These are phyloP conservation scores for Helotiales sp. DNA, from an alignment of 2,329 filamentous ascomycete genomes.

Conservation along the genomic window DNA sequence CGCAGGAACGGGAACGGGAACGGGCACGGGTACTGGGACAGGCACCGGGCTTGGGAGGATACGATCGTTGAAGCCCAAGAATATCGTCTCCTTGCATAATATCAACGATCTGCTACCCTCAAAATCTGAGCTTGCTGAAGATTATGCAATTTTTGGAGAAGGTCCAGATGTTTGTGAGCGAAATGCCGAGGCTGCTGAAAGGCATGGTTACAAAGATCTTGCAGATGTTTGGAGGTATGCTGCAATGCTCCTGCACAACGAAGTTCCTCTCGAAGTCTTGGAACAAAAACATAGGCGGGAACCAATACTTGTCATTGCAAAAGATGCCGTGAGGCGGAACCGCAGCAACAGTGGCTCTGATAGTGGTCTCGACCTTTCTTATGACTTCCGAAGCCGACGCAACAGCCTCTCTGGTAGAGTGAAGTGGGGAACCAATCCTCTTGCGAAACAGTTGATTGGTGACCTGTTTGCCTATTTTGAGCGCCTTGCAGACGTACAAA, in stretches of 20 bases:
- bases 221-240: slow-evolving; percentile 85
- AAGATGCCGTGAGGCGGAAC: slow-evolving; percentile 55
- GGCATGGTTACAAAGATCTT: slow-evolving; percentile 71
- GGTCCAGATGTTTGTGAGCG: slow-evolving; percentile 81
- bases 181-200: slow-evolving; percentile 79
- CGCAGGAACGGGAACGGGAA: slow-evolving; percentile 50
- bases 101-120: slow-evolving; percentile 75
- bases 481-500: slow-evolving; percentile 66
- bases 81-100: slow-evolving; percentile 75
- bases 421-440: slow-evolving; percentile 70
- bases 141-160: slow-evolving; percentile 85
- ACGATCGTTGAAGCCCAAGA: slow-evolving; percentile 55
- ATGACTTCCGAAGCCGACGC: slow-evolving; percentile 42
- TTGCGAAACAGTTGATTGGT: slow-evolving; percentile 64
- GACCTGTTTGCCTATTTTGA: slow-evolving; percentile 70
- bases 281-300: slow-evolving; percentile 58
- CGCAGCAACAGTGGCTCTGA: slow-evolving; percentile 50
- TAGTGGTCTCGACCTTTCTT: slow-evolving; percentile 53
- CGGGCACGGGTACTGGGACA: slow-evolving; percentile 59
- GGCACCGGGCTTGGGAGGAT: slow-evolving; percentile 44
- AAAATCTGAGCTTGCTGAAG: slow-evolving; percentile 74
- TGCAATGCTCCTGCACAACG: slow-evolving; percentile 75
- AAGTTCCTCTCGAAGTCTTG: slow-evolving; percentile 72
- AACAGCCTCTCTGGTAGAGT: slow-evolving; percentile 60
- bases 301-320: slow-evolving; percentile 68